Percentiles rank a stretch among this genome's conserved stretches.
These are phyloP conservation scores for Colletotrichum horii DNA, from an alignment of 2,329 filamentous ascomycete genomes.

Conservation along the genomic window DNA sequence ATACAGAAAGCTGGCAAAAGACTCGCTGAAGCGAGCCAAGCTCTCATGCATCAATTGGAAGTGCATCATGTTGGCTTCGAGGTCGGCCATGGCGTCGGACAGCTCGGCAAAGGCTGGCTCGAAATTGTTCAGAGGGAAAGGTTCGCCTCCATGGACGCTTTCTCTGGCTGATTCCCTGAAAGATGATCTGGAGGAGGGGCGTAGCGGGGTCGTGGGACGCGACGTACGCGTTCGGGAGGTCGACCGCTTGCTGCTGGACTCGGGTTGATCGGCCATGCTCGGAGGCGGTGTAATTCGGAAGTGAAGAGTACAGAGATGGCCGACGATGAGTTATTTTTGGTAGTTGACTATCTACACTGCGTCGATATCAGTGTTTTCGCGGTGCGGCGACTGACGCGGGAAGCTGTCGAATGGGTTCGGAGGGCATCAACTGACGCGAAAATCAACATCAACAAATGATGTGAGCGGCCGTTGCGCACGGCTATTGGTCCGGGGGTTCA, in stretches of 20 bases:
- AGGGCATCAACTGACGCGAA: neutral
- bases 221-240: constrained; percentile 69
- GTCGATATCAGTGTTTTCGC: neutral
- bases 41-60: constrained; percentile 97
- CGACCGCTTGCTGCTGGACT: constrained; percentile 46
- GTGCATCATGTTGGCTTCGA: constrained; percentile 97
- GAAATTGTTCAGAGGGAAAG: constrained; percentile 78
- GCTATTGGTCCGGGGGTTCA: neutral
- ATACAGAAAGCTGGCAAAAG: constrained; percentile 93
- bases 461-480: neutral
- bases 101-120: constrained; percentile 94
- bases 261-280: constrained; percentile 26
- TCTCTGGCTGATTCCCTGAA: constrained; percentile 77
- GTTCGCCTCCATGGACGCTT: constrained; percentile 48
- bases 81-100: constrained; percentile 89
- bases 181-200: constrained; percentile 87
- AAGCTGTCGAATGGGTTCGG: constrained; percentile 25
- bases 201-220: constrained; percentile 89
- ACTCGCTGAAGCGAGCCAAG: constrained; percentile 90
- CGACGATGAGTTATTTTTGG: neutral
- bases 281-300: neutral
- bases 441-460: neutral
- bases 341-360: neutral
- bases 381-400: neutral
- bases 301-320: neutral